These are phyloP conservation scores for Rhamnella rubrinervis DNA, from an alignment of 331 rosid genomes.

Conservation along the genomic window DNA sequence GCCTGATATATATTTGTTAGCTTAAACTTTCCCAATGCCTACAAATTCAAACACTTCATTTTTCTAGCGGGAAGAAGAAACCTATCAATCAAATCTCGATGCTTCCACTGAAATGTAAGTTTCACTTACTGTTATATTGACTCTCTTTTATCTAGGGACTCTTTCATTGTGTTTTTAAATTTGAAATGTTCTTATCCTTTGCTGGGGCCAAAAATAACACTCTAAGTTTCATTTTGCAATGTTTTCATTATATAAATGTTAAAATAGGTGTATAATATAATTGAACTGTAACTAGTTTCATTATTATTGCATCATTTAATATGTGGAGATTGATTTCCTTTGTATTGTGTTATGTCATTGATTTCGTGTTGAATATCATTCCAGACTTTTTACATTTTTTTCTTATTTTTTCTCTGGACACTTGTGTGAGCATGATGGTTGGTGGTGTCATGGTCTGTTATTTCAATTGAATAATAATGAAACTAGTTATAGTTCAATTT, in stretches of 20 bases:
- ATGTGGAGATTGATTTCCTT: background rate
- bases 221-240: background rate
- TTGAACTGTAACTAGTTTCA: background rate
- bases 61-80: slow-evolving; percentile 55
- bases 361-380: background rate
- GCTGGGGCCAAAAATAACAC: too few relatives aligned
- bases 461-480: too few relatives aligned
- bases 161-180: background rate
- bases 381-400: too few relatives aligned
- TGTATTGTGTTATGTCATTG: background rate
- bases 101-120: slow-evolving; percentile 65
- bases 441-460: too few relatives aligned
- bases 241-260: background rate
- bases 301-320: background rate
- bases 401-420: background rate
- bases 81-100: slow-evolving; percentile 46
- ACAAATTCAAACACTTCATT: slow-evolving; percentile 21
- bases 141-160: too few relatives aligned
- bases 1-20: slow-evolving; percentile 9
- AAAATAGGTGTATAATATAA: background rate
- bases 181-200: background rate
- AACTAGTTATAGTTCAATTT: background rate
- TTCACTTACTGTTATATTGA: background rate
- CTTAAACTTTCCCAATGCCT: slow-evolving; percentile 1
- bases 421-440: too few relatives aligned